A percentile compares a stretch with the other conserved stretches of the same genome.
Evolutionary conservation across 495 filamentous ascomycete genomes (phyloP).

Genomic region (Trichocladium uniseriatum): DNA sequence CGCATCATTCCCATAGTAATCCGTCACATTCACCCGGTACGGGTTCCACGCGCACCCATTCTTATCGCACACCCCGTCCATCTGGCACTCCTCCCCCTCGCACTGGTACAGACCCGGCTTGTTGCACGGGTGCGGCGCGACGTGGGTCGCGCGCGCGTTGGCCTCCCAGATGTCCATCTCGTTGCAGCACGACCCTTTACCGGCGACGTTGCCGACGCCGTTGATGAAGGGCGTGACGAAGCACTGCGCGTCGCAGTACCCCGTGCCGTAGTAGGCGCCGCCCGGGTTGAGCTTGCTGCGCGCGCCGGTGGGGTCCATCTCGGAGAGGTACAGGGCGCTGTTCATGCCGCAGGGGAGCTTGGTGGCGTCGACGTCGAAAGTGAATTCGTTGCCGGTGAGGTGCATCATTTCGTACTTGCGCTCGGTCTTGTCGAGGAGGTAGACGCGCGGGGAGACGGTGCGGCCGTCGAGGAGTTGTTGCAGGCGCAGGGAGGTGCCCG

Average conservation of each 20-base stretch:
- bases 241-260: constrained; percentile 67
- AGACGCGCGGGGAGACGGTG: constrained; percentile 46
- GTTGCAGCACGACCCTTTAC: constrained; percentile 48
- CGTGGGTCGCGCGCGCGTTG: constrained; percentile 45
- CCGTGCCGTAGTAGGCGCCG: constrained; percentile 56
- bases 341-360: constrained; percentile 58
- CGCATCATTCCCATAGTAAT: constrained; percentile 41
- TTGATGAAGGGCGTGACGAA: constrained; percentile 48
- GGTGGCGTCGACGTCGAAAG: constrained; percentile 55
- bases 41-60: constrained; percentile 58
- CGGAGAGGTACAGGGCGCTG: constrained; percentile 57
- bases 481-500: constrained; percentile 41
- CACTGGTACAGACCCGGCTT: constrained; percentile 41
- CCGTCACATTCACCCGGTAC: constrained; percentile 46
- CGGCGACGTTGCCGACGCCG: constrained; percentile 46
- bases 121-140: constrained; percentile 52
- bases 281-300: constrained; percentile 47
- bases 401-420: constrained; percentile 52
- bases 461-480: constrained; percentile 25
- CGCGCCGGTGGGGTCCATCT: constrained; percentile 51
- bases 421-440: constrained; percentile 45
- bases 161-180: constrained; percentile 62
- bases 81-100: constrained; percentile 39
- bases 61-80: constrained; percentile 53
- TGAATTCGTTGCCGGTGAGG: constrained; percentile 50